Base-by-base conservation (phyloP, 345 rosid species). In the Populus euphratica region DNA sequence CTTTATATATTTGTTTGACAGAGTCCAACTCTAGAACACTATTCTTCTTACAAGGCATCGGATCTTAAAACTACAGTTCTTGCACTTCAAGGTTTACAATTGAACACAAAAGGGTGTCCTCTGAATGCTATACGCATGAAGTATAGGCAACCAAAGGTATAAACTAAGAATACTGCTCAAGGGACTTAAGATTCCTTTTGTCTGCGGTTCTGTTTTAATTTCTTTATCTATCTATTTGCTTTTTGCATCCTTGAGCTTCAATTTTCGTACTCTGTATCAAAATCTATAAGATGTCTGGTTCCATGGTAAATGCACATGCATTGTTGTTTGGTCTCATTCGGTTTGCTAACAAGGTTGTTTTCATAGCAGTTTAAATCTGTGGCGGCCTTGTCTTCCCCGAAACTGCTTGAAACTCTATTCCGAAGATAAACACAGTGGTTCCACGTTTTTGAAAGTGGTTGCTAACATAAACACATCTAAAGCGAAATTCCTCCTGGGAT, bases 1-100 rank as follows among this genome's bases (percentile, higher is more conserved):
- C 59, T n/a, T 36, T 2, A 8, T 35, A 76, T 9, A 35, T 23
- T 5, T 21, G 21, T 73, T 56, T 76, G n/a, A n/a, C 88, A 91
- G 98, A 93, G 87, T 86, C 80, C 87, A 29, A 93, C 98, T 14
- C 87, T 93, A n/a, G 97, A 93, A 79, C 86, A 89, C 79, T 90
- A 93, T 79, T 88, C 95, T 38, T 81, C 86, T 38, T 94, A 91
- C 87, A 90, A 81, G 83, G 86, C 90, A 2, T 86, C 88, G 0
- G 92, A 93, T 64, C 87, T 94, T 35, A 90, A 90, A 82, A 70
- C 72, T 27, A 70, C 91, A 0, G 91, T 88, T 20, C 69, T 80
- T 33, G 90, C 93, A 16, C 70, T 93, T 71, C 97, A 89, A 87
- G 95, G 85, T 64, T 73, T 93, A 36, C 99, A 93, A 75, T 72